phyloP scores from a whole-genome alignment of 805 yeast species.

The Candida vaughaniae region DNA sequence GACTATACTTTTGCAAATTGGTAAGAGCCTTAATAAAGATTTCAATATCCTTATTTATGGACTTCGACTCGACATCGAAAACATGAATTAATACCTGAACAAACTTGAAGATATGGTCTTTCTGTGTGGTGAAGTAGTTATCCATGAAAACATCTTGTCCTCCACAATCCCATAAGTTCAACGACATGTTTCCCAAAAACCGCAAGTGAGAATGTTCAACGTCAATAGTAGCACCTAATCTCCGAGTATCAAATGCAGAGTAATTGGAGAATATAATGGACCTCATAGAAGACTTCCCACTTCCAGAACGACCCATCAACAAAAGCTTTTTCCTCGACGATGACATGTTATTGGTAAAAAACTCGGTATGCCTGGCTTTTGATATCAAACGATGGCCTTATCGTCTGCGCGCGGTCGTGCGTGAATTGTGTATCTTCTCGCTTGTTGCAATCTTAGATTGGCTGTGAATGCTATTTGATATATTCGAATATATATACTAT shows the following conservation, averaged over 20 bases:
- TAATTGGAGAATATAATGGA: conserved; percentile 93
- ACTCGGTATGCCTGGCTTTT: no score
- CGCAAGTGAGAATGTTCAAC: conserved; percentile 96
- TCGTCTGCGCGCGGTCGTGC: no score
- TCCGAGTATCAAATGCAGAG: conserved; percentile 93
- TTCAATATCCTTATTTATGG: conserved; percentile 89
- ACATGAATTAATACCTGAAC: conserved; percentile 95
- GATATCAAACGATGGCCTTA: no score
- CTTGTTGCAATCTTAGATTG: no score
- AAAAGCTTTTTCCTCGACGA: conserved; percentile 42
- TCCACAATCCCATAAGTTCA: conserved; percentile 97
- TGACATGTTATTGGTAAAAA: background rate
- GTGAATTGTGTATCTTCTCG: no score
- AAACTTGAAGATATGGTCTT: conserved; percentile 91
- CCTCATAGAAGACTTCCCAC: conserved; percentile 97
- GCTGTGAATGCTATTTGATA: no score
- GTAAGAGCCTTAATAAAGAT: conserved; percentile 82
- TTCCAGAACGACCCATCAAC: conserved; percentile 86
- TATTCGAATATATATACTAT: no score
- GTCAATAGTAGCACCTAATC: conserved; percentile 95
- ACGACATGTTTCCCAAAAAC: conserved; percentile 90
- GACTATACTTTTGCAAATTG: conserved; percentile 79
- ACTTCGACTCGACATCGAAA: conserved; percentile 92
- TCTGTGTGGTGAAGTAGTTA: conserved; percentile 82
- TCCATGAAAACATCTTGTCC: conserved; percentile 97